Conservation (phyloP, 768 basidiomycete species). For the Stropharia rugosoannulata region DNA sequence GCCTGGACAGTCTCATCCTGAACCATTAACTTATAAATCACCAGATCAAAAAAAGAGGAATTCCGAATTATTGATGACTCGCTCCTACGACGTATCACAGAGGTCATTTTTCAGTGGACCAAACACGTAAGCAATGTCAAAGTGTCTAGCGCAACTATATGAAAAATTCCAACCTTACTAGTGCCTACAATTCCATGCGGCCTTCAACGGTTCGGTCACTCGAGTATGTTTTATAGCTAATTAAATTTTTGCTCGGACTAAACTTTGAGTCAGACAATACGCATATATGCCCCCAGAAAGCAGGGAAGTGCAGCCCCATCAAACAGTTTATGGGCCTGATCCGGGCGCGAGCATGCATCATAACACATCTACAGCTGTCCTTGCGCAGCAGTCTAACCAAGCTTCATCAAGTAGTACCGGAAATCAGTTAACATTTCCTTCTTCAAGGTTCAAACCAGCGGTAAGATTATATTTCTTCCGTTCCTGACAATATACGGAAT, state of each 20-base stretch:
- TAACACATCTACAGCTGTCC: slow-evolving; percentile 24
- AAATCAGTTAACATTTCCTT: slow-evolving; percentile 5
- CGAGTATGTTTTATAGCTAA: slow-evolving; percentile 22
- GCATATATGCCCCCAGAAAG: slow-evolving; percentile 55
- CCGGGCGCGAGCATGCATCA: slow-evolving; percentile 37
- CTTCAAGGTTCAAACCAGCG: slow-evolving; percentile 19
- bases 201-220: slow-evolving; percentile 45
- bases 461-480: slow-evolving; percentile 2
- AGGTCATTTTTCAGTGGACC: slow-evolving; percentile 53
- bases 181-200: slow-evolving; percentile 25
- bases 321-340: slow-evolving; percentile 40
- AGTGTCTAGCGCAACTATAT: background rate
- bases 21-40: slow-evolving; percentile 29
- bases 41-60: slow-evolving; percentile 10
- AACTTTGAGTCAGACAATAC: slow-evolving; percentile 52
- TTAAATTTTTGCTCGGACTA: slow-evolving; percentile 8
- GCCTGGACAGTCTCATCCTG: slow-evolving; percentile 53
- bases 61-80: background rate
- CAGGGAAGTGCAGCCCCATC: slow-evolving; percentile 37
- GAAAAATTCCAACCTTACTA: background rate
- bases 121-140: slow-evolving; percentile 34
- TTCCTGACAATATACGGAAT: slow-evolving; percentile 10
- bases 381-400: slow-evolving; percentile 20
- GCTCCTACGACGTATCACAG: slow-evolving; percentile 15
- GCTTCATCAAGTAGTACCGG: slow-evolving; percentile 9